Evolutionary conservation across 441 rosid genomes (phyloP).

Genomic region (Adansonia madagascariensis): DNA sequence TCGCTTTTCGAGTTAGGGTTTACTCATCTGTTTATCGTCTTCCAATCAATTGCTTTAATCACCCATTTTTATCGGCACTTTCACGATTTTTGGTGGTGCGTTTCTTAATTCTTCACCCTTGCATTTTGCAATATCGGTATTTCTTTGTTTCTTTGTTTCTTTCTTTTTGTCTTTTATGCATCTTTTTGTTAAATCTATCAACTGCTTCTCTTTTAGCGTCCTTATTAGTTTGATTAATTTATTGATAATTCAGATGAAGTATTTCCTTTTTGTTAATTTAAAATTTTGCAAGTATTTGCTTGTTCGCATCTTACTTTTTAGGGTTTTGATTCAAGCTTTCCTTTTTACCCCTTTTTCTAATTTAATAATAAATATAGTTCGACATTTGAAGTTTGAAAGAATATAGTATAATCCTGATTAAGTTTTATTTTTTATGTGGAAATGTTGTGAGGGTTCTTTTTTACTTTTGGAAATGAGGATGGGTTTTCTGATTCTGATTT

Average conservation of each 20-base stretch:
- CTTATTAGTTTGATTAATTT: background rate
- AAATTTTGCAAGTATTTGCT: background rate
- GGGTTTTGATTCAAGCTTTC: background rate
- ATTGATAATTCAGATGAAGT: background rate
- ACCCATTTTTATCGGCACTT: background rate
- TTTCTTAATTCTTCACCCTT: background rate
- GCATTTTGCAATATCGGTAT: background rate
- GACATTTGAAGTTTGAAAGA: background rate
- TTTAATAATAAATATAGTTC: background rate
- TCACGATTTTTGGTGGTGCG: constrained; percentile 12
- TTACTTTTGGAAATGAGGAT: background rate
- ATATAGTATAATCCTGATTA: background rate
- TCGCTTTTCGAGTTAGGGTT: constrained; percentile 11
- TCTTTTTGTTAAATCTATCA: background rate
- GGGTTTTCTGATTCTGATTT: too few species aligned
- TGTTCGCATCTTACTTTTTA: background rate
- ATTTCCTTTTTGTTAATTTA: too few species aligned
- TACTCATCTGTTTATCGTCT: background rate
- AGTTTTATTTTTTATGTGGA: background rate
- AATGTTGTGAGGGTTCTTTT: background rate
- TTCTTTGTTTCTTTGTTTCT: background rate
- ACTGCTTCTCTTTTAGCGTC: background rate
- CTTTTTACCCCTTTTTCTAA: background rate
- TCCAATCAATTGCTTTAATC: background rate
- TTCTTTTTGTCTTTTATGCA: background rate